Evolutionary conservation across 768 basidiomycete genomes (phyloP).

Genomic region (Cystofilobasidium capitatum): DNA sequence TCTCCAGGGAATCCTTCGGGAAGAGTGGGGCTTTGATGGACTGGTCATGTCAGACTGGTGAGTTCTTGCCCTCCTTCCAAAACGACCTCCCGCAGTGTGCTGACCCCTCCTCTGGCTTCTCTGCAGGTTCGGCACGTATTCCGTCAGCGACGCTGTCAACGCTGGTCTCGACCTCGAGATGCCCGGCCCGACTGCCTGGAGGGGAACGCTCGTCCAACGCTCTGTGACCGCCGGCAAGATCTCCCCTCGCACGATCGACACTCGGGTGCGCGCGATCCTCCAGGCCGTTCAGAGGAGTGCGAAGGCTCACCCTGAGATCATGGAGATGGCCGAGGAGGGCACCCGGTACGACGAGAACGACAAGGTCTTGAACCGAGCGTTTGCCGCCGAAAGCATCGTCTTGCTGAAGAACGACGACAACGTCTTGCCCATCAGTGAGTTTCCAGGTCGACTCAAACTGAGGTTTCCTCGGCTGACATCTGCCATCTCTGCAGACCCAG

Average conservation of each 20-base stretch:
- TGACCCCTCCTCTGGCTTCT: neutral
- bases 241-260: too few relatives aligned
- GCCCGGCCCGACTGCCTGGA: constrained; percentile 27
- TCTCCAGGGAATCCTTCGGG: constrained; percentile 49
- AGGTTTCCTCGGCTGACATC: too few relatives aligned
- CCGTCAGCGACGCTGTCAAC: neutral
- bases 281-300: too few relatives aligned
- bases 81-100: neutral
- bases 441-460: too few relatives aligned
- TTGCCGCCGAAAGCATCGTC: constrained; percentile 43
- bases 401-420: constrained; percentile 43
- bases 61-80: neutral
- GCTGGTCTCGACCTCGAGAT: constrained; percentile 31
- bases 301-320: too few relatives aligned
- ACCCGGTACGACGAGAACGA: too few relatives aligned
- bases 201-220: constrained; percentile 1
- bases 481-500: constrained; percentile 30
- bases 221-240: too few relatives aligned
- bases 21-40: constrained; percentile 65
- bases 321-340: too few relatives aligned
- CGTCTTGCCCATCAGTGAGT: too few relatives aligned
- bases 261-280: too few relatives aligned
- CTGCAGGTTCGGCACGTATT: neutral
- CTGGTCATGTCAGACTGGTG: constrained; percentile 55
- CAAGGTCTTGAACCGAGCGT: too few relatives aligned